Percentiles rank a stretch among this genome's conserved stretches.
These are phyloP conservation scores for Cryptococcus depauperatus DNA, from an alignment of 1,284 basidiomycete genomes.

Conservation along the genomic window DNA sequence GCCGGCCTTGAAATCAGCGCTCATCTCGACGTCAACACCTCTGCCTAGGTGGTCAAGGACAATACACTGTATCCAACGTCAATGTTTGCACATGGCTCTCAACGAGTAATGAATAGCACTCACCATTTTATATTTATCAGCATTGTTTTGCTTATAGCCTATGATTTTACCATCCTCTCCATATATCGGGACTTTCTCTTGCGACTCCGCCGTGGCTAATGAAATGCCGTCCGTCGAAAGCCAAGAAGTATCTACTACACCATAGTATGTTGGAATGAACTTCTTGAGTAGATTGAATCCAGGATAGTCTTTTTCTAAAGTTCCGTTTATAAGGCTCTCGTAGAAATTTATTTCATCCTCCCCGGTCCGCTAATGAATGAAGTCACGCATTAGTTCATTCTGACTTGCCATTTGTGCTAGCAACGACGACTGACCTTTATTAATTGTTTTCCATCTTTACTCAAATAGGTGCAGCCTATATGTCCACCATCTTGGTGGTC, in stretches of 20 bases:
- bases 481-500: too few relatives aligned
- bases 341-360: constrained; percentile 5
- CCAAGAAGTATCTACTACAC: not conserved
- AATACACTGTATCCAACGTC: too few relatives aligned
- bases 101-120: too few relatives aligned
- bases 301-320: not conserved
- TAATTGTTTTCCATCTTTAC: too few relatives aligned
- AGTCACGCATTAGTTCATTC: too few relatives aligned
- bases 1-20: constrained; percentile 11
- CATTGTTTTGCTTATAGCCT: not conserved
- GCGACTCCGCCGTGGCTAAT: not conserved
- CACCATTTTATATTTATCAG: constrained; percentile 1
- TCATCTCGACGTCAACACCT: too few relatives aligned
- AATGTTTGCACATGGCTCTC: too few relatives aligned
- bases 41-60: too few relatives aligned
- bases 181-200: not conserved
- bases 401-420: too few relatives aligned
- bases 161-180: not conserved
- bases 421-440: too few relatives aligned
- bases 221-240: not conserved
- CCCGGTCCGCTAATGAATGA: constrained; percentile 1
- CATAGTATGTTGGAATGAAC: constrained; percentile 2
- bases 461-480: too few relatives aligned
- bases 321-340: not conserved
- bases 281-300: not conserved